phyloP scores from a whole-genome alignment of 768 basidiomycete genomes.

The Cantharellus anzutake region DNA sequence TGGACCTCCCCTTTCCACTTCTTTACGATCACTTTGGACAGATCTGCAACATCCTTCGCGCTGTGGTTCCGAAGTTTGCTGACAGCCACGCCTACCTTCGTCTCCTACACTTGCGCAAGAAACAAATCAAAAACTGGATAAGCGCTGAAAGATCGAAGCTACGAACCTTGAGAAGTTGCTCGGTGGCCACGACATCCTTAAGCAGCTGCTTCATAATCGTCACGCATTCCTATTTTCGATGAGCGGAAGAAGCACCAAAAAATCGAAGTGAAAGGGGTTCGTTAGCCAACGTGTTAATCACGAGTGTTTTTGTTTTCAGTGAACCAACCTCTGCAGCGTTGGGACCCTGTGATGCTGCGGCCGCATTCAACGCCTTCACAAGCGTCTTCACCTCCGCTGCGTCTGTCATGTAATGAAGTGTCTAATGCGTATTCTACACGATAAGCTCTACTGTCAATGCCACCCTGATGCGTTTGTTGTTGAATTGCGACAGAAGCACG shows the following conservation, averaged over 20 bases:
- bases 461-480: too few relatives aligned
- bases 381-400: conserved; percentile 53
- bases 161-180: conserved; percentile 11
- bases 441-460: too few relatives aligned
- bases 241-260: conserved; percentile 1
- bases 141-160: background rate
- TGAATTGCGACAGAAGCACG: too few relatives aligned
- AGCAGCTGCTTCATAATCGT: conserved; percentile 6
- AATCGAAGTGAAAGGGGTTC: background rate
- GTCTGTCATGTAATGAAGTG: conserved; percentile 7
- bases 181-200: conserved; percentile 12
- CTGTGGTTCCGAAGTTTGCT: conserved; percentile 69
- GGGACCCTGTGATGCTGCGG: conserved; percentile 15
- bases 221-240: background rate
- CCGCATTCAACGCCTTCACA: conserved; percentile 58
- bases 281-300: background rate
- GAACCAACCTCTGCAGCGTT: conserved; percentile 13
- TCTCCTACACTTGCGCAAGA: conserved; percentile 37
- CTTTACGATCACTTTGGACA: conserved; percentile 81
- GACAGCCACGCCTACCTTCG: conserved; percentile 80
- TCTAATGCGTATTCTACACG: too few relatives aligned
- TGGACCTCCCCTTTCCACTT: conserved; percentile 86
- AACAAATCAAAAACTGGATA: background rate
- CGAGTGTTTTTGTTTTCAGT: conserved; percentile 19
- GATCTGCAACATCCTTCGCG: conserved; percentile 51